Evolutionary conservation across 352 stramenopile species (phyloP).

Genomic region (Phytophthora palmivora): DNA sequence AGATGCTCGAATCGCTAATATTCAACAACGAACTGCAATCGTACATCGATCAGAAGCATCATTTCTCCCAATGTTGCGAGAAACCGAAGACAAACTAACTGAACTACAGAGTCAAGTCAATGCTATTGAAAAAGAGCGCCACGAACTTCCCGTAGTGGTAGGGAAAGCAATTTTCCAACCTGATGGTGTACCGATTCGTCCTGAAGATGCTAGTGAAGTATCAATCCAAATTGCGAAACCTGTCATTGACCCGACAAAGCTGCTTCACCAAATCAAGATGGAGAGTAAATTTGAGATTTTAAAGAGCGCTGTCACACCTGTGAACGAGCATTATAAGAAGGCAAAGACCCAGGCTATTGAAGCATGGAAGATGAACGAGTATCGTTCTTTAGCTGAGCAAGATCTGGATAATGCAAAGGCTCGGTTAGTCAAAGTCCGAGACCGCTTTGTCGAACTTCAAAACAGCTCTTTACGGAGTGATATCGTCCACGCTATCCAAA

Average conservation of each 20-base stretch:
- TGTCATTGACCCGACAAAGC: conserved; percentile 38
- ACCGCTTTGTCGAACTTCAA: conserved; percentile 64
- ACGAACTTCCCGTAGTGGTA: conserved; percentile 65
- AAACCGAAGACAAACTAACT: conserved; percentile 30
- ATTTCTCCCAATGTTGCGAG: conserved; percentile 47
- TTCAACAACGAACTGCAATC: conserved; percentile 59
- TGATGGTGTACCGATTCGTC: neutral
- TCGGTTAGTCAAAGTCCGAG: conserved; percentile 57
- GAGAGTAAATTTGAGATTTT: conserved; percentile 72
- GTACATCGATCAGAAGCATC: conserved; percentile 44
- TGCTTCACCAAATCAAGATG: conserved; percentile 64
- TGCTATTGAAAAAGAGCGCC: conserved; percentile 34
- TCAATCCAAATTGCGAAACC: conserved; percentile 23
- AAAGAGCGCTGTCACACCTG: conserved; percentile 52
- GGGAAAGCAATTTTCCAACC: conserved; percentile 60
- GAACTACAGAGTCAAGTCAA: conserved; percentile 39
- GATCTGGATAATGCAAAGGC: conserved; percentile 67
- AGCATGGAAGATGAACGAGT: conserved; percentile 67
- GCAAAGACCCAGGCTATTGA: conserved; percentile 54
- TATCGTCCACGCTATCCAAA: conserved; percentile 48
- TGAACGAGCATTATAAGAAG: conserved; percentile 67
- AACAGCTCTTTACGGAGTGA: conserved; percentile 45
- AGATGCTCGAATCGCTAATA: conserved; percentile 47
- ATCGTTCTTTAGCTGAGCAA: conserved; percentile 52
- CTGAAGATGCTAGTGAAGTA: neutral